A percentile compares a stretch with the other conserved stretches of the same genome.
Evolutionary conservation across 176 grass and related monocot genomes (phyloP).

Genomic region (Stipa capillata): DNA sequence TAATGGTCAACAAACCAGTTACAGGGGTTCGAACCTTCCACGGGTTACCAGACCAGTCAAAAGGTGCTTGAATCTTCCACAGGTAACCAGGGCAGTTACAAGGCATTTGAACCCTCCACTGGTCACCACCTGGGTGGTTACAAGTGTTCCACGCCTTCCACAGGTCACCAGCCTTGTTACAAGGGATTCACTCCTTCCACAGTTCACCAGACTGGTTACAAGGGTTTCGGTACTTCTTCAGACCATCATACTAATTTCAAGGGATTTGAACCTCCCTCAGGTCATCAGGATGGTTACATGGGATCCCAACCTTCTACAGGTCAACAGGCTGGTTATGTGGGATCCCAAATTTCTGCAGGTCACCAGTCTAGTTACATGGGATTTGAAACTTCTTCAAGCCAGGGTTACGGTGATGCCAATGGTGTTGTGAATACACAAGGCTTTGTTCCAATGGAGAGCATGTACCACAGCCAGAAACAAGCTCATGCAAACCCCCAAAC

Average conservation of each 20-base stretch:
- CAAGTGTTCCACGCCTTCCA: slow-evolving; percentile 18
- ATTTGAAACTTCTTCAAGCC: slow-evolving; percentile 29
- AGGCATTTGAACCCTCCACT: neutral
- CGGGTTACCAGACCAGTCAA: slow-evolving; percentile 18
- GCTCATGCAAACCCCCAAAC: slow-evolving; percentile 23
- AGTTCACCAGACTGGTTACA: slow-evolving; percentile 9
- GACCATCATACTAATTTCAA: slow-evolving; percentile 9
- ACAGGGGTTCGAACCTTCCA: slow-evolving; percentile 26
- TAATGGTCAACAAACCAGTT: slow-evolving; percentile 24
- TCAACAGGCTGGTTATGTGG: slow-evolving; percentile 17
- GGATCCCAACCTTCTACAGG: slow-evolving; percentile 18
- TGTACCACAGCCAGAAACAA: slow-evolving; percentile 26
- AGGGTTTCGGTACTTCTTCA: slow-evolving; percentile 3
- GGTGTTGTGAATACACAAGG: slow-evolving; percentile 24
- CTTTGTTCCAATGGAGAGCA: slow-evolving; percentile 38
- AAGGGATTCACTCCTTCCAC: slow-evolving; percentile 14
- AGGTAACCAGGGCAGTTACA: slow-evolving; percentile 19
- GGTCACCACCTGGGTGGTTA: slow-evolving; percentile 24
- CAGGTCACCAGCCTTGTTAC: slow-evolving; percentile 11
- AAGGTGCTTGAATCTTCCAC: slow-evolving; percentile 29
- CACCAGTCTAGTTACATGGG: slow-evolving; percentile 24
- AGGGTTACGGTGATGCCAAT: slow-evolving; percentile 37
- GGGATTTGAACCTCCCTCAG: slow-evolving; percentile 22
- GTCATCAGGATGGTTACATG: slow-evolving; percentile 18
- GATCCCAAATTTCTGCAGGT: slow-evolving; percentile 19